Conservation (phyloP, 345 rosid genomes). For the Syzygium oleosum region DNA sequence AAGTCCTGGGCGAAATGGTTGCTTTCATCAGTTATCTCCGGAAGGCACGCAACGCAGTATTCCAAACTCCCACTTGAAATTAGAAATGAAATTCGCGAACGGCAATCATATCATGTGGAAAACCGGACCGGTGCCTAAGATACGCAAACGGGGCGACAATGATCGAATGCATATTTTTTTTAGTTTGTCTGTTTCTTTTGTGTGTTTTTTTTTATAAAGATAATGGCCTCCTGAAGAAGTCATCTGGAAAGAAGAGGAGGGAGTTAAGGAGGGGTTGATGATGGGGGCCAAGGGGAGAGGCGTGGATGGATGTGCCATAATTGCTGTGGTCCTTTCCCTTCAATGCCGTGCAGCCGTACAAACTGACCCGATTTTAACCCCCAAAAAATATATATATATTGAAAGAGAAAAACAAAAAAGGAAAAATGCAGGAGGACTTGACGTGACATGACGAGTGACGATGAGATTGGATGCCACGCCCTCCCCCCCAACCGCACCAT, state of each 20-base stretch:
- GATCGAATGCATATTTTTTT: not conserved
- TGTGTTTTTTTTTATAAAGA: not conserved
- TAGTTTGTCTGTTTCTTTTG: too few species aligned
- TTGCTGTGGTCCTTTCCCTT: not conserved
- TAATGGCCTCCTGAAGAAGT: not conserved
- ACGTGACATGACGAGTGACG: not conserved
- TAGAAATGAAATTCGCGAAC: not conserved
- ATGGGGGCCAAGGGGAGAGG: not conserved
- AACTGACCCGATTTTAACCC: not conserved
- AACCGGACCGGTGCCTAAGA: not conserved
- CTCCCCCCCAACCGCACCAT: too few species aligned
- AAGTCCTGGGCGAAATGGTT: not conserved
- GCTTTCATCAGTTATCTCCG: not conserved
- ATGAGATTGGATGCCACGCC: not conserved
- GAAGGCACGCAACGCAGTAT: not conserved
- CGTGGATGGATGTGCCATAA: not conserved
- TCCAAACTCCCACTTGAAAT: not conserved
- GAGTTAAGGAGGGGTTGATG: not conserved
- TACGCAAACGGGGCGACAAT: not conserved
- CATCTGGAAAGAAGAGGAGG: not conserved
- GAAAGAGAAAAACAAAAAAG: not conserved
- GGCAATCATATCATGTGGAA: not conserved
- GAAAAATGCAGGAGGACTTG: not conserved
- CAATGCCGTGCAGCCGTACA: not conserved
- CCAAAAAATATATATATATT: not conserved